Evolutionary conservation across 2,329 filamentous ascomycete species (phyloP).

Genomic region (Tolypocladium tropicale): DNA sequence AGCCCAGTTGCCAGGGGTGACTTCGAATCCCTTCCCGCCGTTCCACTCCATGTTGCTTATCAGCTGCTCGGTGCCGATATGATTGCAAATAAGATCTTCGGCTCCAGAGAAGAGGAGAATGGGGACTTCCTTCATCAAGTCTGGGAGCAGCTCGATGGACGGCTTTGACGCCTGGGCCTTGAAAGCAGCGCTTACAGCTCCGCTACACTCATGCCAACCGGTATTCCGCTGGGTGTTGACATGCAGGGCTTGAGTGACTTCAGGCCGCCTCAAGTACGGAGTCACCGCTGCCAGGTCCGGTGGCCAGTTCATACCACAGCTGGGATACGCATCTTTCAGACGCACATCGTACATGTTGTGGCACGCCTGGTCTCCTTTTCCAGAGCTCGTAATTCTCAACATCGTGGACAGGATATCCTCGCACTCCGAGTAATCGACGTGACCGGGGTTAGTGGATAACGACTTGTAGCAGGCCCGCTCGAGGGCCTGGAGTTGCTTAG

Average conservation of each 20-base stretch:
- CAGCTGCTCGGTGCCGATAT: conserved; percentile 83
- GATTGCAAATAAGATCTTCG: conserved; percentile 94
- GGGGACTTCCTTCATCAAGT: conserved; percentile 64
- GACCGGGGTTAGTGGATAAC: conserved; percentile 31
- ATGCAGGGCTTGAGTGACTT: conserved; percentile 73
- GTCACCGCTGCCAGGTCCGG: conserved; percentile 69
- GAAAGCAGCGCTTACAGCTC: conserved; percentile 66
- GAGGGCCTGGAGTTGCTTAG: conserved; percentile 56
- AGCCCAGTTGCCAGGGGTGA: conserved; percentile 77
- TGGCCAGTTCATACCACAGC: conserved; percentile 97
- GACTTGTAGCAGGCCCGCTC: conserved; percentile 59
- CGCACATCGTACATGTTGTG: conserved; percentile 97
- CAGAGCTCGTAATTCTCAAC: conserved; percentile 51
- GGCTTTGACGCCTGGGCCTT: conserved; percentile 60
- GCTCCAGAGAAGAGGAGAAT: conserved; percentile 87
- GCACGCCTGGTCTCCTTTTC: conserved; percentile 50
- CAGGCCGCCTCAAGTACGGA: conserved; percentile 73
- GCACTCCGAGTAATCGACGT: conserved; percentile 61
- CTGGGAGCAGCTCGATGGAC: conserved; percentile 64
- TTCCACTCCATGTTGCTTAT: conserved; percentile 91
- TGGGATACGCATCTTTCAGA: conserved; percentile 66
- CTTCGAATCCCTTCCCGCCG: conserved; percentile 82
- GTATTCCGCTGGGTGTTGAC: conserved; percentile 71
- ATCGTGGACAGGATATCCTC: conserved; percentile 69
- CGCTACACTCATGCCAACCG: conserved; percentile 87